Percentiles rank a stretch among this genome's conserved stretches.
Evolutionary conservation across 805 yeast species (phyloP).

Genomic region (Helenozyma rhizophorensis): DNA sequence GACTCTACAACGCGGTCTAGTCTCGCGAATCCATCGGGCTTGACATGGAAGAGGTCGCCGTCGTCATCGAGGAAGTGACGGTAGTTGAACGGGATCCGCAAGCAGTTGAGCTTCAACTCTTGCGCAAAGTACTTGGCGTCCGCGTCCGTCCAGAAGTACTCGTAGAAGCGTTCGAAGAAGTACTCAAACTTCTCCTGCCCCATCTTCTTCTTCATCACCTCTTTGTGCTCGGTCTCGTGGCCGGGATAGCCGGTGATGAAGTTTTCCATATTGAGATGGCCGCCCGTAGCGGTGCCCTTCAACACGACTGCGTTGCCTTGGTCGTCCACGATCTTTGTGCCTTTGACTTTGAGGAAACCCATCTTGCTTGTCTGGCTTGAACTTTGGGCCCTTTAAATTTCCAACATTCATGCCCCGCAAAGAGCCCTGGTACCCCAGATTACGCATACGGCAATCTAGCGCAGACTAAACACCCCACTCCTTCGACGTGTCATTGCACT

Average conservation of each 20-base stretch:
- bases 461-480: no score
- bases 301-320: slow-evolving; percentile 37
- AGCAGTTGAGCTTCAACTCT: slow-evolving; percentile 39
- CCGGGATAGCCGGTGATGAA: slow-evolving; percentile 55
- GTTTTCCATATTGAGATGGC: slow-evolving; percentile 52
- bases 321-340: slow-evolving; percentile 45
- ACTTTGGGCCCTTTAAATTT: background rate
- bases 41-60: slow-evolving; percentile 39
- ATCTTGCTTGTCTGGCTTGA: background rate
- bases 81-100: slow-evolving; percentile 50
- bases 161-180: slow-evolving; percentile 49
- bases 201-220: slow-evolving; percentile 33
- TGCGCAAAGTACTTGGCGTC: slow-evolving; percentile 45
- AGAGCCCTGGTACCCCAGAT: no score
- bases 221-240: slow-evolving; percentile 48
- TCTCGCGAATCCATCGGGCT: slow-evolving; percentile 41
- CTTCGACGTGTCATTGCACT: no score
- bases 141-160: slow-evolving; percentile 49
- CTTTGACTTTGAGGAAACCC: slow-evolving; percentile 36
- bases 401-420: background rate
- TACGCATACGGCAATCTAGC: no score
- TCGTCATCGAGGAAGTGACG: slow-evolving; percentile 46
- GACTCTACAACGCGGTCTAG: slow-evolving; percentile 41
- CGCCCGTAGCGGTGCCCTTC: slow-evolving; percentile 47
- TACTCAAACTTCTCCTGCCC: slow-evolving; percentile 46